phyloP scores from a whole-genome alignment of 495 filamentous ascomycete species.

The Thozetella sp. region DNA sequence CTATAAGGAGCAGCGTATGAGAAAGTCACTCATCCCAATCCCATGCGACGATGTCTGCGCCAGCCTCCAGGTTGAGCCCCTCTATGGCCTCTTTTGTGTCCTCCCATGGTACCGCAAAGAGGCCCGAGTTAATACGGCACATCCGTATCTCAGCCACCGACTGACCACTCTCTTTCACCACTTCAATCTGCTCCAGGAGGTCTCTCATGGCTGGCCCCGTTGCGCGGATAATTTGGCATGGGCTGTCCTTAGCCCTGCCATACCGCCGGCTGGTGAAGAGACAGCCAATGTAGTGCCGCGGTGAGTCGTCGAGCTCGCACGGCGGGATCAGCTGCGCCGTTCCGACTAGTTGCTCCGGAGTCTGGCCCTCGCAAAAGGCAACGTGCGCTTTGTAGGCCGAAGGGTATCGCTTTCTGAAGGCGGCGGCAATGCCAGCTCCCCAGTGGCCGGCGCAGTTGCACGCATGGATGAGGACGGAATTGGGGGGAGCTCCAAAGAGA shows the following conservation, averaged over 20 bases:
- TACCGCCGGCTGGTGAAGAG: constrained; percentile 21
- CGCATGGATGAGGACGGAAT: constrained; percentile 26
- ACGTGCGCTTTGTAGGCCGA: constrained; percentile 15
- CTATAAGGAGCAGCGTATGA: neutral
- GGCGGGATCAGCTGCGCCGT: constrained; percentile 23
- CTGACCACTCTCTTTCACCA: neutral
- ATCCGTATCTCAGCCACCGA: constrained; percentile 21
- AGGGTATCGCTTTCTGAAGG: constrained; percentile 20
- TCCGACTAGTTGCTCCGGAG: constrained; percentile 13
- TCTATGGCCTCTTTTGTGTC: constrained; percentile 10
- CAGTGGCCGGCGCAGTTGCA: constrained; percentile 24
- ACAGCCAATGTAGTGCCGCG: constrained; percentile 26
- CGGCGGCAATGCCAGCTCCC: constrained; percentile 20
- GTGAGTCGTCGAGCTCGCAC: neutral
- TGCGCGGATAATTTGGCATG: constrained; percentile 11
- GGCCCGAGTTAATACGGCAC: constrained; percentile 23
- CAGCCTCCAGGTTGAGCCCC: neutral
- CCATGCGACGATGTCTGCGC: neutral
- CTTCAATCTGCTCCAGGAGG: constrained; percentile 18
- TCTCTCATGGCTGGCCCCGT: constrained; percentile 19
- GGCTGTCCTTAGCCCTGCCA: constrained; percentile 14
- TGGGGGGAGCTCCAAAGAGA: constrained; percentile 23
- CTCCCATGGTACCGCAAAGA: constrained; percentile 26
- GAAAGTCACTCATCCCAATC: neutral
- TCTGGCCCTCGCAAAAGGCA: constrained; percentile 13